A percentile compares a stretch with the other conserved stretches of the same genome.
These are phyloP conservation scores for Puccinia novopanici DNA, from an alignment of 1,284 basidiomycete species.

Conservation along the genomic window DNA sequence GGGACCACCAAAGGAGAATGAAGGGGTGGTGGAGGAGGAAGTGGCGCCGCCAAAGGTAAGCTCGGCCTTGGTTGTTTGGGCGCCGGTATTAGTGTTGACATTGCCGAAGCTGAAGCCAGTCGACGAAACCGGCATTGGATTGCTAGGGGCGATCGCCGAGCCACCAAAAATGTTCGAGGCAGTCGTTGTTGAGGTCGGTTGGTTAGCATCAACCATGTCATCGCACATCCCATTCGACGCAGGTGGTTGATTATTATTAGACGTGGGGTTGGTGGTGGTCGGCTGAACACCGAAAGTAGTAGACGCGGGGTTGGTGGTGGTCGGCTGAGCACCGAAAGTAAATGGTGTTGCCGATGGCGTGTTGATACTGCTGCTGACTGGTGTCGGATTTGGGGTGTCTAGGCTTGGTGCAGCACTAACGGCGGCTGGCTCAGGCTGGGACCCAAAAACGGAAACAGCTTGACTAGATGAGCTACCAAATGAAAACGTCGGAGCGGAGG, in stretches of 20 bases:
- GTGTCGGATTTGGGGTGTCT: neutral
- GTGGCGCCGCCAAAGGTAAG: constrained; percentile 18
- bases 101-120: constrained; percentile 14
- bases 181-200: neutral
- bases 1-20: constrained; percentile 16
- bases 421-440: neutral
- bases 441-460: constrained; percentile 4
- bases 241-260: neutral
- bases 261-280: neutral
- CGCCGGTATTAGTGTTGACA: neutral
- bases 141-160: constrained; percentile 10
- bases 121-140: neutral
- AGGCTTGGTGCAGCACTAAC: neutral
- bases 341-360: neutral
- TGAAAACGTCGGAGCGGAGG: constrained; percentile 3
- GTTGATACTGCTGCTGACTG: neutral
- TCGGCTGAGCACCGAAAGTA: constrained; percentile 13
- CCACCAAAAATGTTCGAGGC: constrained; percentile 9
- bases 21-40: constrained; percentile 11
- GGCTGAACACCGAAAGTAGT: constrained; percentile 15
- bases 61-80: constrained; percentile 12
- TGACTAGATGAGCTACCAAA: constrained; percentile 11
- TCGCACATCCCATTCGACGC: constrained; percentile 15
- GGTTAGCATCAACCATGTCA: constrained; percentile 18
- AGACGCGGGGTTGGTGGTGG: neutral